Evolutionary conservation across 73 alveolate genomes (phyloP).

Genomic region (Tetrahymena borealis): DNA sequence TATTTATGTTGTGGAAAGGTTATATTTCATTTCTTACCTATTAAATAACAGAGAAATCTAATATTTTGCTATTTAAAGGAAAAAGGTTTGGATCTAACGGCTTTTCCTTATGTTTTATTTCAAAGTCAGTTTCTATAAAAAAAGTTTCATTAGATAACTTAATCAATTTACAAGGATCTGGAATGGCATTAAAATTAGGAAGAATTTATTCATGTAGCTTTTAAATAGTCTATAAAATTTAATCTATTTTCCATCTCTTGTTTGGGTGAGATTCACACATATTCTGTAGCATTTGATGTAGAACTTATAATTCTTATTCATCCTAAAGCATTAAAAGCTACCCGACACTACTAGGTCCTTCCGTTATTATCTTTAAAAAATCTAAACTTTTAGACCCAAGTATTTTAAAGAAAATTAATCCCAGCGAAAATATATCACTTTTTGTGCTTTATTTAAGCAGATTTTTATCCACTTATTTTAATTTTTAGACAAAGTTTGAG

Average conservation of each 20-base stretch:
- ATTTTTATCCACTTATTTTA: not conserved
- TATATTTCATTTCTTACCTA: not conserved
- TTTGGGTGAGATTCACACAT: not conserved
- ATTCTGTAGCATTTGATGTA: not conserved
- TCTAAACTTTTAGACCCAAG: not conserved
- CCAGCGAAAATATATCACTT: not conserved
- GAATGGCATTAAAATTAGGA: not conserved
- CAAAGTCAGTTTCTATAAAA: not conserved
- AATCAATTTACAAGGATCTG: not conserved
- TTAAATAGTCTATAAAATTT: not conserved
- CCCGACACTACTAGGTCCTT: not conserved
- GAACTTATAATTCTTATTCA: not conserved
- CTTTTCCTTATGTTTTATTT: not conserved
- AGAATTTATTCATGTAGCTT: not conserved
- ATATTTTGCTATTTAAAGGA: not conserved
- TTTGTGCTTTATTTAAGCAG: not conserved
- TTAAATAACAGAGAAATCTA: not conserved
- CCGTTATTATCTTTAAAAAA: not conserved
- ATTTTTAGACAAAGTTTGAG: not conserved
- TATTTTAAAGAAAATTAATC: not conserved
- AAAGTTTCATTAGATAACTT: not conserved
- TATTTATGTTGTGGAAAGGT: not conserved
- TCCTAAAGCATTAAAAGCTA: not conserved
- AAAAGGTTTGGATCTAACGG: not conserved
- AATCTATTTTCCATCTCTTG: not conserved